Base-by-base conservation (phyloP, 2,329 filamentous ascomycete genomes). In the Hortaea werneckii region DNA sequence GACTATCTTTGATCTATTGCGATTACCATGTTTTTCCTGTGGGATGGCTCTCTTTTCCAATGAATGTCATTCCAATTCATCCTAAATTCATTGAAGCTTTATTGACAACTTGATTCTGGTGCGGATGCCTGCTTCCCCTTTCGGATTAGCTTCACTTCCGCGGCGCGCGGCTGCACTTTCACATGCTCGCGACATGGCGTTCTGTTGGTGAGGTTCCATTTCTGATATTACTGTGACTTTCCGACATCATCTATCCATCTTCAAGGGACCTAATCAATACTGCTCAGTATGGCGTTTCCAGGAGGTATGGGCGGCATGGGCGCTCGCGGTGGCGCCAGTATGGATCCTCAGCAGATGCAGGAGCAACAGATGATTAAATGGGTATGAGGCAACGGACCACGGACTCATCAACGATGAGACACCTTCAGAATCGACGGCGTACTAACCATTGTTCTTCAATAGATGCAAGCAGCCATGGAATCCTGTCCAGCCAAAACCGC, bases 401-500 rank as follows among this genome's bases (percentile, higher is more conserved):
- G 20, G 20, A 20, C 20, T 20, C 20, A 20, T 4, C 20, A 20
- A 20, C 20, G 20, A 20, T 20, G 20, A 20, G 20, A 20, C 4
- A 20, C 20, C 20, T 20, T 20, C 20, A 20, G 20, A 20, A 20
- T 20, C 20, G 20, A 20, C 20, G 20, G 20, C 20, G 20, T 20
- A 20, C 20, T 20, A 20, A 20, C 2, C 4, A 2, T 20, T 20
- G 20, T 20, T 20, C 20, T 20, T 20, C 20, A 20, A 8, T 56
- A 92, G 85, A 83, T 95, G 72, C 80, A 87, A 75, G 68, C 74
- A 26, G 79, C 80, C 38, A 95, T 95, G 87, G 89, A 96, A 67
- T 94, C 87, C 30, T 98, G 92, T 64, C 80, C 83, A 26, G 82
- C 82, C 47, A 98, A 98, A 68, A 85, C 87, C 12, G 82, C 80